phyloP scores from a whole-genome alignment of 2,329 filamentous ascomycete species.

The Teratosphaeria viscida region DNA sequence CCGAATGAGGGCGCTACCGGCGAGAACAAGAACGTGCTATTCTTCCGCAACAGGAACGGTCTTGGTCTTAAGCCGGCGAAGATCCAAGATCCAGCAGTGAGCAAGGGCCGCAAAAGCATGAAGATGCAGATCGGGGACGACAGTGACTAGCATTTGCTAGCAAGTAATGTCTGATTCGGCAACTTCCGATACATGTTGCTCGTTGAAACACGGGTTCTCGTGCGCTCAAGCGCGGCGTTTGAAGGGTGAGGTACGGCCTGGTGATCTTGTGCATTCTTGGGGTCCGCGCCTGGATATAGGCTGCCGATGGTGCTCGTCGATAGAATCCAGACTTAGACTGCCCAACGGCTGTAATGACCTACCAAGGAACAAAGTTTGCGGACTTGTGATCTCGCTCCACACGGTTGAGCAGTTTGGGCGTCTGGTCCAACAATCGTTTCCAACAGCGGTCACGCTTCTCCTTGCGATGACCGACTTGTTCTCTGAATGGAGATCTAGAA shows the following conservation, averaged over 20 bases:
- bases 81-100: background rate
- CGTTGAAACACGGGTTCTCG: background rate
- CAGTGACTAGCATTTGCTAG: background rate
- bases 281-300: background rate
- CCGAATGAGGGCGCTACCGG: conserved; percentile 71
- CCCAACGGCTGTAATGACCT: background rate
- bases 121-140: background rate
- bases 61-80: conserved; percentile 51
- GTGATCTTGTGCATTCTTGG: background rate
- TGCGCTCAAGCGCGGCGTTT: conserved; percentile 1
- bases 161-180: background rate
- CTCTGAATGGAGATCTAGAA: too few relatives aligned
- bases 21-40: conserved; percentile 72
- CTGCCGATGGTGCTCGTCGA: background rate
- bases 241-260: background rate
- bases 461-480: too few relatives aligned
- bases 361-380: background rate
- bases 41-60: conserved; percentile 92
- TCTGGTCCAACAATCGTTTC: background rate
- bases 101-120: background rate
- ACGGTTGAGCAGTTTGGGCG: background rate
- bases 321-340: background rate
- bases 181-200: background rate
- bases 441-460: background rate
- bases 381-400: background rate